Conservation (phyloP, 2,329 filamentous ascomycete species). For the Colletotrichum cordylinicola region DNA sequence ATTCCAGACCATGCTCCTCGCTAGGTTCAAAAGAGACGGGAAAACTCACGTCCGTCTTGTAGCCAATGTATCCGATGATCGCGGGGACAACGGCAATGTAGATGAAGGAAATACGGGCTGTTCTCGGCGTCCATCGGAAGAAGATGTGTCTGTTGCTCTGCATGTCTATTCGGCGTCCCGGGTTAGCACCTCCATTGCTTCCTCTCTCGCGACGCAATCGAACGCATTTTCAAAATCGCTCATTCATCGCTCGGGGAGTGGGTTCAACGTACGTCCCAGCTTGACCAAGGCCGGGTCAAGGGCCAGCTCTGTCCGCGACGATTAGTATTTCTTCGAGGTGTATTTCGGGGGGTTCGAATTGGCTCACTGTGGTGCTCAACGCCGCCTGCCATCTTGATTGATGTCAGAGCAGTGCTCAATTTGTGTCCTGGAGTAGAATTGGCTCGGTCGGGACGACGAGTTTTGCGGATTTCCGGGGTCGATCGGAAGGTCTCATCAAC, state of each 20-base stretch:
- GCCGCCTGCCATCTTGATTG: conserved; percentile 23
- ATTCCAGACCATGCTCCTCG: no score
- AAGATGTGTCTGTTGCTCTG: conserved; percentile 86
- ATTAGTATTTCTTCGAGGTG: conserved; percentile 1
- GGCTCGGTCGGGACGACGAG: background rate
- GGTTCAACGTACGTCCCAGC: conserved; percentile 46
- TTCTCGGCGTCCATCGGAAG: conserved; percentile 91
- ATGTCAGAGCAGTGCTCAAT: background rate
- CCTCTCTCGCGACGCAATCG: background rate
- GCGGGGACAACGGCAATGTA: conserved; percentile 78
- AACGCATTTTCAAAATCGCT: background rate
- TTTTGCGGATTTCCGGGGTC: background rate
- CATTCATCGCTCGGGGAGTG: background rate
- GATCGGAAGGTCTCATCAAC: background rate
- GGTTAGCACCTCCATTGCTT: conserved; percentile 24
- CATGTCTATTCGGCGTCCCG: conserved; percentile 66
- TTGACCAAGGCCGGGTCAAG: conserved; percentile 54
- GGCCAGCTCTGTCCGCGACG: conserved; percentile 41
- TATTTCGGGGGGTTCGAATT: background rate
- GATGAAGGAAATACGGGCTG: conserved; percentile 78
- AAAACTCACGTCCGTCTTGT: conserved; percentile 80
- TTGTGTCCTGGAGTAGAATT: background rate
- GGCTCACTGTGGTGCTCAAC: conserved; percentile 25
- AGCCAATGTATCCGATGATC: conserved; percentile 74
- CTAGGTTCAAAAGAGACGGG: background rate